phyloP scores from a whole-genome alignment of 2,329 filamentous ascomycete species.

The Apiospora malaysiana region DNA sequence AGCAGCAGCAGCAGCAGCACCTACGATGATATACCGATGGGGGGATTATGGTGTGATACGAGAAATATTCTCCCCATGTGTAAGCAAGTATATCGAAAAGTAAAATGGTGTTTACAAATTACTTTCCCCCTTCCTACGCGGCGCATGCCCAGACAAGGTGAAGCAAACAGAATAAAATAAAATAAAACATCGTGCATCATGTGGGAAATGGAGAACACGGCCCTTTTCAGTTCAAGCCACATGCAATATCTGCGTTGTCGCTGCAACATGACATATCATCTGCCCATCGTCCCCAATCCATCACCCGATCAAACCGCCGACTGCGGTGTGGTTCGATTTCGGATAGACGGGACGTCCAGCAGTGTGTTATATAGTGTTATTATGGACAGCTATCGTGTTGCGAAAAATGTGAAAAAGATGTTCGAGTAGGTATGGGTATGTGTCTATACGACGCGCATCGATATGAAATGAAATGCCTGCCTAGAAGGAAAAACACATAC shows the following conservation, averaged over 20 bases:
- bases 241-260: constrained; percentile 1
- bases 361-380: neutral
- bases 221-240: constrained; percentile 12
- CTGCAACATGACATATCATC: constrained; percentile 15
- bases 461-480: neutral
- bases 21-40: neutral
- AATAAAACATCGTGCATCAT: neutral
- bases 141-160: neutral
- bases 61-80: neutral
- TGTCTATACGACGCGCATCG: neutral
- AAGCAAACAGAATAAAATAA: neutral
- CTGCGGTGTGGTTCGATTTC: neutral
- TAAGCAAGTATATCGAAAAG: neutral
- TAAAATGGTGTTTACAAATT: neutral
- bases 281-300: neutral
- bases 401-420: neutral
- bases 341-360: constrained; percentile 1
- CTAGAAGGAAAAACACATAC: neutral
- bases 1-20: neutral
- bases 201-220: neutral
- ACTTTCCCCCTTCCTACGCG: neutral
- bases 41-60: neutral
- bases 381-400: neutral
- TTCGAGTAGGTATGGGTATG: too few species aligned
- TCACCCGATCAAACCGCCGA: neutral